Evolutionary conservation across 1,139 yeast species (phyloP), one percentile per base, ranked within the genome.

Genomic region (Candida tropicalis): DNA sequence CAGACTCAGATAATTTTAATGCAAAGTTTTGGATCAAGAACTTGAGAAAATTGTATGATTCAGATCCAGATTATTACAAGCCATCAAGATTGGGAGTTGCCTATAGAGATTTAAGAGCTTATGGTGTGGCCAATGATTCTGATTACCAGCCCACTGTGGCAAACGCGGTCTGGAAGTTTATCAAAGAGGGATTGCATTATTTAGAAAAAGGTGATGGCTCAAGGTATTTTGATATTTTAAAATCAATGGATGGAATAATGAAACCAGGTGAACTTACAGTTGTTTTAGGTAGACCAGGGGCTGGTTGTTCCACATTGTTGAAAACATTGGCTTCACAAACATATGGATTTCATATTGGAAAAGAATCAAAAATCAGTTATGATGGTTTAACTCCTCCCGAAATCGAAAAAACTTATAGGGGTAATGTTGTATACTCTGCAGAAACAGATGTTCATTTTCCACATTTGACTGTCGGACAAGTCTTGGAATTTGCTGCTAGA

Each of bases 71-170:
- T 2, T 75, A 81, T 56, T 86, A 79, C 62, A 81, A 82, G 53
- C 81, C 81, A 11, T 73, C 81, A 31, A 71, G 78, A 12, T 65
- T 87, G 45, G 95, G 96, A 8, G 70, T 89, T 31, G 76, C 85
- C 4, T 89, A 83, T 72, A 75, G 78, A 47, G 66, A 86, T 54
- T 65, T 89, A 52, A 66, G 86, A 44, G 95, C 91, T 2, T 77
- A 73, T 50, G 97, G 97, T 46, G 75, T 77, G 46, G 90, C 93
- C 9, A 72, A 85, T 4, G 95, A 85, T 56, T 77, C 90, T 3
- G 93, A 87, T 56, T 89, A 84, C 63, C 96, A 87, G 62, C 70
- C 85, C 18, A 87, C 90, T 2, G 82, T 86, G 9, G 56, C 74
- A 18, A 87, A 85, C 56, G 68, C 75, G 11, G 63, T 70, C 31